These are phyloP conservation scores for Arabidopsis lyrata DNA, from an alignment of 441 rosid species.

Conservation along the genomic window DNA sequence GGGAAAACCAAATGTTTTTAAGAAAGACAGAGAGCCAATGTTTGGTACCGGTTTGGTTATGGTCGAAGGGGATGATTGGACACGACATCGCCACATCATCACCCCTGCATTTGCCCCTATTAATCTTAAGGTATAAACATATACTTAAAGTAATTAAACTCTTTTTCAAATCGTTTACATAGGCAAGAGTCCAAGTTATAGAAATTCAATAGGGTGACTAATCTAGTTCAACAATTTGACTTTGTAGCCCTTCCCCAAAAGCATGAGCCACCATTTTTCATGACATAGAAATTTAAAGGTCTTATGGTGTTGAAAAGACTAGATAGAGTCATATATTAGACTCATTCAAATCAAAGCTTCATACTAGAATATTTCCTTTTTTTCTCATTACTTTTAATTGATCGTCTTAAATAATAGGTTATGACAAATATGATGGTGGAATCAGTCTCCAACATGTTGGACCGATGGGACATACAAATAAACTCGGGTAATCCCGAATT, in stretches of 20 bases:
- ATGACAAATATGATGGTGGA: conserved; percentile 83
- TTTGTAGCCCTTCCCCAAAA: conserved; percentile 19
- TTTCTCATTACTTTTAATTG: conserved; percentile 35
- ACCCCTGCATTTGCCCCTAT: conserved; percentile 89
- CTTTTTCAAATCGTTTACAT: conserved; percentile 7
- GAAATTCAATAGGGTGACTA: conserved; percentile 37
- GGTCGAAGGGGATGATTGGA: conserved; percentile 98
- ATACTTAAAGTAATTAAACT: background rate
- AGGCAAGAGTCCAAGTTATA: conserved; percentile 18
- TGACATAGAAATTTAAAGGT: conserved; percentile 22
- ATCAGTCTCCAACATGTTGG: conserved; percentile 68
- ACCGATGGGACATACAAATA: conserved; percentile 55
- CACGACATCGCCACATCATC: conserved; percentile 87
- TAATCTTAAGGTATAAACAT: conserved; percentile 70
- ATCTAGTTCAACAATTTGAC: conserved; percentile 42
- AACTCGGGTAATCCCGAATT: conserved; percentile 60
- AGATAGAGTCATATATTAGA: background rate
- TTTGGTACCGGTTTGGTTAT: conserved; percentile 86
- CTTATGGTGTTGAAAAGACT: conserved; percentile 28
- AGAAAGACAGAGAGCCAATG: conserved; percentile 88
- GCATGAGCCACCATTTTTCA: conserved; percentile 35
- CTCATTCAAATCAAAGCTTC: conserved; percentile 37
- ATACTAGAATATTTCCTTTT: conserved; percentile 2
- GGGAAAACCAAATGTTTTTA: conserved; percentile 95
- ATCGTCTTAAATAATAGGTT: conserved; percentile 43